Percentiles rank a stretch among this genome's conserved stretches.
Conservation (phyloP, 1,139 yeast genomes). For the Protomyces pachydermus region DNA sequence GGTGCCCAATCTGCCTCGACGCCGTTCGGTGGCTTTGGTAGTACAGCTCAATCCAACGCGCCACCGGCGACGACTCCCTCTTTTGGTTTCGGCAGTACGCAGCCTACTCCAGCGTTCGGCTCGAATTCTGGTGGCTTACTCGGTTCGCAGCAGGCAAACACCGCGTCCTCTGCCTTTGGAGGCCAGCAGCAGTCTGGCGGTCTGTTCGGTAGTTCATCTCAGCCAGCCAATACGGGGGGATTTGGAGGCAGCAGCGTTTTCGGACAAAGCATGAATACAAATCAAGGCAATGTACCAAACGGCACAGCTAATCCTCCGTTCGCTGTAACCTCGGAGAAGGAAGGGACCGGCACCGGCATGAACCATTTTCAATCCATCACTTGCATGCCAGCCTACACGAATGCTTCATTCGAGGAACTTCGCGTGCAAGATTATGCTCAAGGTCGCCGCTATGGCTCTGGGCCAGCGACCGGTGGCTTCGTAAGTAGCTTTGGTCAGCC, state of each 20-base stretch:
- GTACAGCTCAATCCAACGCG: constrained; percentile 31
- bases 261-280: constrained; percentile 31
- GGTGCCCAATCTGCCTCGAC: constrained; percentile 35
- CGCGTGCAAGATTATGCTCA: constrained; percentile 83
- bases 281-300: constrained; percentile 29
- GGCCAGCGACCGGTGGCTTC: constrained; percentile 35
- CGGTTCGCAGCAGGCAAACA: constrained; percentile 36
- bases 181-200: constrained; percentile 31
- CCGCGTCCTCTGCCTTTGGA: constrained; percentile 30
- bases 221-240: neutral
- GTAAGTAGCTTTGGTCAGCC: constrained; percentile 30
- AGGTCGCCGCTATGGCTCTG: constrained; percentile 54
- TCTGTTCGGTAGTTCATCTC: constrained; percentile 16
- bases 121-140: constrained; percentile 36
- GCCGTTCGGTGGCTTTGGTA: constrained; percentile 30
- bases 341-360: constrained; percentile 44
- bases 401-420: constrained; percentile 79
- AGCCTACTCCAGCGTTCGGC: constrained; percentile 25
- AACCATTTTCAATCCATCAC: constrained; percentile 68
- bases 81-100: constrained; percentile 32
- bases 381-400: constrained; percentile 84
- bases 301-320: constrained; percentile 35
- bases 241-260: constrained; percentile 33
- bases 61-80: constrained; percentile 37
- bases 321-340: constrained; percentile 70